Evolutionary conservation across 2,329 filamentous ascomycete genomes (phyloP).

Genomic region (Verticillium zaregamsianum): DNA sequence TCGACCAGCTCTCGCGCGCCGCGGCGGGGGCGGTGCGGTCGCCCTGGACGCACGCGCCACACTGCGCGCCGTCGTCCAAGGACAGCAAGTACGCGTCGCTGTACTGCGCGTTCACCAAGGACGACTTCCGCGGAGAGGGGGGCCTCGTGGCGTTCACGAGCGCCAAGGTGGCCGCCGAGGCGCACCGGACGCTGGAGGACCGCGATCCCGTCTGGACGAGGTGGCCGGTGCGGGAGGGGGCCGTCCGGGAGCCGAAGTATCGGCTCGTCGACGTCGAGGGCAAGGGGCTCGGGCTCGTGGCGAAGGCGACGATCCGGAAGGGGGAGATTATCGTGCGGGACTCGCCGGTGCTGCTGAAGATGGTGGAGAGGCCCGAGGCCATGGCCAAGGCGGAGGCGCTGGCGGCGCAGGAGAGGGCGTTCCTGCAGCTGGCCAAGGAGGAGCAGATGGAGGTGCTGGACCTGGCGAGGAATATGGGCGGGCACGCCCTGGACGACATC

Average conservation of each 20-base stretch:
- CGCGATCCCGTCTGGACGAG: constrained; percentile 1
- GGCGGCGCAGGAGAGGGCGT: constrained; percentile 20
- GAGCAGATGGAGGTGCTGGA: constrained; percentile 16
- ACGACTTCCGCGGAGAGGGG: constrained; percentile 7
- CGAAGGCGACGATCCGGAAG: constrained; percentile 21
- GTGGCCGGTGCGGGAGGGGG: background rate
- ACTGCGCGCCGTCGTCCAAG: constrained; percentile 5
- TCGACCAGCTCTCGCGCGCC: background rate
- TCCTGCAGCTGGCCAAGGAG: constrained; percentile 20
- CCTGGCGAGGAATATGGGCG: constrained; percentile 24
- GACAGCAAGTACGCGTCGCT: background rate
- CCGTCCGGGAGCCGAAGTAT: constrained; percentile 14
- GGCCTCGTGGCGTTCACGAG: constrained; percentile 9
- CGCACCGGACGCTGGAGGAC: constrained; percentile 5
- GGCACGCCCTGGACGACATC: constrained; percentile 25
- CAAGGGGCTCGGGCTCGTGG: constrained; percentile 26
- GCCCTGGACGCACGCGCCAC: constrained; percentile 10
- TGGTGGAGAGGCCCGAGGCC: constrained; percentile 17
- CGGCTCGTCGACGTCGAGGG: constrained; percentile 19
- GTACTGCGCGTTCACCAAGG: constrained; percentile 11
- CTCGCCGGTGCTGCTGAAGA: constrained; percentile 20
- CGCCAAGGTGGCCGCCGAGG: constrained; percentile 7
- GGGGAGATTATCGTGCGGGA: constrained; percentile 26
- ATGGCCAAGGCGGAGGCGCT: constrained; percentile 16
- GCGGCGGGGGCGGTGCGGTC: background rate